A percentile compares a stretch with the other conserved stretches of the same genome.
These are phyloP conservation scores for Penicillium canescens DNA, from an alignment of 495 filamentous ascomycete species.

Conservation along the genomic window DNA sequence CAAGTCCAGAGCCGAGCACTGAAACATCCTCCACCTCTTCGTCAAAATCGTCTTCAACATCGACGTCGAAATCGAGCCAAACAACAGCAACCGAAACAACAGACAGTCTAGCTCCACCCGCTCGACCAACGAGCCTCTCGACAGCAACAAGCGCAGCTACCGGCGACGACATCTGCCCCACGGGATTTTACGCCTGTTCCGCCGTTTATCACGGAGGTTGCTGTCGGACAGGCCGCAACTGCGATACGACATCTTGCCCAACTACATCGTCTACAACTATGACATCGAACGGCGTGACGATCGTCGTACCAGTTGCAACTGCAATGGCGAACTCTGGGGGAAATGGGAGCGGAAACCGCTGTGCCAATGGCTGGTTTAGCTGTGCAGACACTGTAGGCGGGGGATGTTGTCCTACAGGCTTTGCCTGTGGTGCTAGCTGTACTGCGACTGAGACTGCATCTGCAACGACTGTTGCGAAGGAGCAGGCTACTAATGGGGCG, in stretches of 20 bases:
- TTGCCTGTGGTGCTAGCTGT: constrained; percentile 73
- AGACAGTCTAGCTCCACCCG: constrained; percentile 42
- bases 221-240: constrained; percentile 81
- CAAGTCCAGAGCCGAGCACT: constrained; percentile 26
- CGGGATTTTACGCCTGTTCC: constrained; percentile 73
- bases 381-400: constrained; percentile 68
- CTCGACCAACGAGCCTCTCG: constrained; percentile 51
- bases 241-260: constrained; percentile 71
- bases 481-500: constrained; percentile 24
- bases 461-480: constrained; percentile 60
- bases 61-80: background rate
- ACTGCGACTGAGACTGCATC: constrained; percentile 49
- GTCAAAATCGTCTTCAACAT: background rate
- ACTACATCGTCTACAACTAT: constrained; percentile 58
- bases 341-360: constrained; percentile 39
- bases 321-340: constrained; percentile 29
- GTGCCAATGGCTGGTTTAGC: constrained; percentile 75
- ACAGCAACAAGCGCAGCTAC: constrained; percentile 27
- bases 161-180: constrained; percentile 51
- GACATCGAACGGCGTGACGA: constrained; percentile 60
- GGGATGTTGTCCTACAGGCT: constrained; percentile 78
- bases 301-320: constrained; percentile 60
- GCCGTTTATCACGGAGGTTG: constrained; percentile 70
- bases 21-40: constrained; percentile 27
- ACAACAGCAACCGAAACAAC: constrained; percentile 14